These are phyloP conservation scores for Penicillium subrubescens DNA, from an alignment of 495 filamentous ascomycete species.

Conservation along the genomic window DNA sequence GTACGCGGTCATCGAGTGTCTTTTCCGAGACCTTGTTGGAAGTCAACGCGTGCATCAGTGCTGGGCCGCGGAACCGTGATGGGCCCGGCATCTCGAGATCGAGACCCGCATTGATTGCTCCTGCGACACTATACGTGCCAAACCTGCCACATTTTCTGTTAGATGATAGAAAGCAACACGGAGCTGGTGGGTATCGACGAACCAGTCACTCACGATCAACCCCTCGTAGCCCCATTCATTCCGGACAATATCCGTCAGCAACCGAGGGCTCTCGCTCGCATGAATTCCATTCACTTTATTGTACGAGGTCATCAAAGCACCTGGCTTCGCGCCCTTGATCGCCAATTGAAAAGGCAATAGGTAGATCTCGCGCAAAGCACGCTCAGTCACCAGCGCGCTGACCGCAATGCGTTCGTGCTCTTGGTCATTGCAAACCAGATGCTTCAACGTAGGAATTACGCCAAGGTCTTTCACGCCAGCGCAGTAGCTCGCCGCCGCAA, in stretches of 20 bases:
- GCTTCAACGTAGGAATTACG: conserved; percentile 67
- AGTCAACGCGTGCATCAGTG: conserved; percentile 52
- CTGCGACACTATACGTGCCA: conserved; percentile 68
- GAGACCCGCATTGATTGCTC: conserved; percentile 68
- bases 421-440: conserved; percentile 81
- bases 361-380: conserved; percentile 79
- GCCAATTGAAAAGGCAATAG: conserved; percentile 71
- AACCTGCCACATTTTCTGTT: conserved; percentile 39
- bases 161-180: background rate
- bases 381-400: conserved; percentile 65
- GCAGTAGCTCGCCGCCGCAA: conserved; percentile 58
- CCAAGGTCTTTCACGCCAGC: conserved; percentile 64
- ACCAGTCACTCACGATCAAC: conserved; percentile 72
- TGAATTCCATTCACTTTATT: conserved; percentile 74
- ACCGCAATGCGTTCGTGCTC: conserved; percentile 72
- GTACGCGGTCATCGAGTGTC: conserved; percentile 57
- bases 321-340: conserved; percentile 56
- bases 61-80: conserved; percentile 57
- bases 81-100: conserved; percentile 76
- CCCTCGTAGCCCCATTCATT: conserved; percentile 72
- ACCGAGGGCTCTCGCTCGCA: conserved; percentile 59
- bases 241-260: conserved; percentile 63
- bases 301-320: conserved; percentile 72
- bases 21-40: conserved; percentile 55
- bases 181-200: conserved; percentile 2